Percentiles rank a stretch among this genome's conserved stretches.
phyloP scores from a whole-genome alignment of 2,329 filamentous ascomycete genomes.

The Colletotrichum incanum region DNA sequence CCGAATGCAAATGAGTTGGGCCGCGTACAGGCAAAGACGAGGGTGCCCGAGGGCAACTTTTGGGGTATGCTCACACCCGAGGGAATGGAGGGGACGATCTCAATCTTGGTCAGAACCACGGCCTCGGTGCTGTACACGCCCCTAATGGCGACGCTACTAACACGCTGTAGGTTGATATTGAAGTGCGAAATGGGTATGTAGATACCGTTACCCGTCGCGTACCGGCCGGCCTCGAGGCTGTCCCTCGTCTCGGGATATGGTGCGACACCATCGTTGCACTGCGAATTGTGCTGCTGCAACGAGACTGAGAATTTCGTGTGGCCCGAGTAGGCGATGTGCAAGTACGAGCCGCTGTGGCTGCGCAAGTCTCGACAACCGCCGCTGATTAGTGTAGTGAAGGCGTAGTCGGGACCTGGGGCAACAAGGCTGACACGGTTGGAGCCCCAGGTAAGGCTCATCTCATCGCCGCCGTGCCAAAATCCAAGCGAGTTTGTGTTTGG shows the following conservation, averaged over 20 bases:
- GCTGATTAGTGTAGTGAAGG: slow-evolving; percentile 72
- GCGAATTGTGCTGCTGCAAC: slow-evolving; percentile 76
- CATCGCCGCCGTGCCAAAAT: slow-evolving; percentile 78
- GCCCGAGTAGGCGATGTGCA: slow-evolving; percentile 76
- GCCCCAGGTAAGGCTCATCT: slow-evolving; percentile 69
- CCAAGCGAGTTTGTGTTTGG: slow-evolving; percentile 70
- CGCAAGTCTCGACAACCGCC: slow-evolving; percentile 63
- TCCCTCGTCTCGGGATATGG: slow-evolving; percentile 80
- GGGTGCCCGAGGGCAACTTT: slow-evolving; percentile 73
- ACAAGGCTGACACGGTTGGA: slow-evolving; percentile 64
- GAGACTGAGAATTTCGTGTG: slow-evolving; percentile 75
- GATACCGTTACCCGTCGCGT: slow-evolving; percentile 68
- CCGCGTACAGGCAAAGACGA: slow-evolving; percentile 76
- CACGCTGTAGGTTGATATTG: slow-evolving; percentile 70
- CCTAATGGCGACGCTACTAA: slow-evolving; percentile 74
- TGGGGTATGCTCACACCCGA: slow-evolving; percentile 65
- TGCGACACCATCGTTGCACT: slow-evolving; percentile 68
- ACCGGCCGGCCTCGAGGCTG: slow-evolving; percentile 75
- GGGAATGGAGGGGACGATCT: slow-evolving; percentile 72
- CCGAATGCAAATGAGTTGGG: slow-evolving; percentile 81
- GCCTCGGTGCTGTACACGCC: slow-evolving; percentile 72
- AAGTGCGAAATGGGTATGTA: slow-evolving; percentile 80
- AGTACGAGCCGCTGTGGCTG: slow-evolving; percentile 70
- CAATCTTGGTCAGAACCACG: slow-evolving; percentile 69
- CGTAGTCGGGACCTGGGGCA: slow-evolving; percentile 62